Evolutionary conservation across 208 protist genomes (phyloP), one percentile per base, ranked within the genome.

Genomic region (Leptomonas seymouri): DNA sequence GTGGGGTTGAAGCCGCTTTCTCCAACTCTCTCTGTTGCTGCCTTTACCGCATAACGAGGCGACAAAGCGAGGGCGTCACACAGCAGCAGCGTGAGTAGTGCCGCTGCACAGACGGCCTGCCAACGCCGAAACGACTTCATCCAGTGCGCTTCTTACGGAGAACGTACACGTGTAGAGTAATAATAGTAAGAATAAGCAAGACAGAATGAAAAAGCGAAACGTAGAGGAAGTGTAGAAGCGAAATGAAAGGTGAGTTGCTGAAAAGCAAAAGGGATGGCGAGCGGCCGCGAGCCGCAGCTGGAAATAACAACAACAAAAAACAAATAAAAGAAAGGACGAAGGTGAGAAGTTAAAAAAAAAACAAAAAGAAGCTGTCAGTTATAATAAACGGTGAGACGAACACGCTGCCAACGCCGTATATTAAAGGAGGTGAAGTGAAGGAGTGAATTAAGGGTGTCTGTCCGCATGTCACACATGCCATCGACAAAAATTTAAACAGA

Each of bases 11-110:
- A 20, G 18, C 12, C 28, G 21, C 34, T 5, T 12, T 66, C 49
- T 23, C 42, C 51, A 18, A 41, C 27, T 27, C 27, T 7, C 87
- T 39, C 18, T 87, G 76, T 91, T 91, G 75, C 84, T 85, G 60
- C 73, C 74, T 48, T 93, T 86, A 34, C 34, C 34, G 34, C 14
- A 46, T 28, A 46, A 46, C 2, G 28, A 15, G 34, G 30, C 2
- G 55, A 11, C 23, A 5, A 4, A 42, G 25, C 39, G 4, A 46
- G 9, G 39, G 49, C 6, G 44, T 27, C 14, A 5, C 42, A 44
- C 28, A 55, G n/a, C 3, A 66, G 46, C 60, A 66, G 42, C 36
- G 58, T 28, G 34, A 51, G 46, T 28, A 54, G 3, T 18, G 34
- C 31, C 45, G 9, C 58, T 20, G 58, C 42, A 16, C 42, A 64